phyloP scores from a whole-genome alignment of 2,329 filamentous ascomycete species.

The Thelonectria blattea region DNA sequence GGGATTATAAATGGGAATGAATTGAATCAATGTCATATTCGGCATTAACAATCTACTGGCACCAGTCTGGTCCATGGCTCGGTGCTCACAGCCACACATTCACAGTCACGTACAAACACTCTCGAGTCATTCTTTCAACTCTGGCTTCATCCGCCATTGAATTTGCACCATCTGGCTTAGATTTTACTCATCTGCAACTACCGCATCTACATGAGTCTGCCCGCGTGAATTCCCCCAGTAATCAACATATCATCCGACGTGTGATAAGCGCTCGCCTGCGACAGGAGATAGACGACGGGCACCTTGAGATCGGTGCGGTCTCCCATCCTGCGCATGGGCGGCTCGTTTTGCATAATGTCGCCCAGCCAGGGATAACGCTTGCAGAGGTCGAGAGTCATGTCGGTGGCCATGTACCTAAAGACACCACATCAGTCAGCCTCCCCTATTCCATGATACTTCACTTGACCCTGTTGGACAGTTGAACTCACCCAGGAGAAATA shows the following conservation, averaged over 20 bases:
- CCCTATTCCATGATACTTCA: too few species aligned
- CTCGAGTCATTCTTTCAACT: not conserved
- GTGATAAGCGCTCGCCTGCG: constrained; percentile 49
- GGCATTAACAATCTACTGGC: too few species aligned
- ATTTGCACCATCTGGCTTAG: not conserved
- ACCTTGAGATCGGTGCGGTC: constrained; percentile 47
- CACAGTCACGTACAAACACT: not conserved
- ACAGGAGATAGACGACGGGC: constrained; percentile 48
- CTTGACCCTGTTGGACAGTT: too few species aligned
- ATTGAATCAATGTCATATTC: too few species aligned
- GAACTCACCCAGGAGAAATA: constrained; percentile 45
- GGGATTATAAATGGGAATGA: too few species aligned
- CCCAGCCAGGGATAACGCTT: constrained; percentile 37
- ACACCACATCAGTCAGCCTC: too few species aligned
- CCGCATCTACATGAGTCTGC: constrained; percentile 16
- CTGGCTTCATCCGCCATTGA: too few species aligned
- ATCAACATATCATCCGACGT: constrained; percentile 48
- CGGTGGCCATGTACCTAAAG: constrained; percentile 44
- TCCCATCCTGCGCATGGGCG: constrained; percentile 47
- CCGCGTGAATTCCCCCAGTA: constrained; percentile 45
- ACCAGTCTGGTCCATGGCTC: too few species aligned
- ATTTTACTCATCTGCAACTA: not conserved
- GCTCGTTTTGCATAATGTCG: constrained; percentile 46
- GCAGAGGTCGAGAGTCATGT: constrained; percentile 42
- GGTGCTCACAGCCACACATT: too few species aligned